These are phyloP conservation scores for Asterella californica DNA, from an alignment of 225 moss, liverwort and hornwort genomes.

Conservation along the genomic window DNA sequence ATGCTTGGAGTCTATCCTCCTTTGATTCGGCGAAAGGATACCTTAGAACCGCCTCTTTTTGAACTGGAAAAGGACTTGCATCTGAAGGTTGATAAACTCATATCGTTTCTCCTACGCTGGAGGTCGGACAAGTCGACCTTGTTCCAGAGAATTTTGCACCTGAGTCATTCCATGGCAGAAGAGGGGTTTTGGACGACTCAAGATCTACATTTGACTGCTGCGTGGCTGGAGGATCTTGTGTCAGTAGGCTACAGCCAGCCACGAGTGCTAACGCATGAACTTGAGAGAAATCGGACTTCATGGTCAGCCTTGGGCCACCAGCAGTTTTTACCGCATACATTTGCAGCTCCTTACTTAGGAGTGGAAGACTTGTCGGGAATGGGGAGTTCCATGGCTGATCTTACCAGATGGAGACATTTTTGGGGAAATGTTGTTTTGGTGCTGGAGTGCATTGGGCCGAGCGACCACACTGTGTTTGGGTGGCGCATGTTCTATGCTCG, in stretches of 20 bases:
- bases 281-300: slow-evolving; percentile 49
- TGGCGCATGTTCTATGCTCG: slow-evolving; percentile 91
- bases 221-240: slow-evolving; percentile 83
- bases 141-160: slow-evolving; percentile 70
- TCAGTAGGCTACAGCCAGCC: slow-evolving; percentile 86
- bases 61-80: slow-evolving; percentile 82
- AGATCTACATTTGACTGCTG: slow-evolving; percentile 61
- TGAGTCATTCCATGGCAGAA: slow-evolving; percentile 72
- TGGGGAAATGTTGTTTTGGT: slow-evolving; percentile 84
- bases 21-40: slow-evolving; percentile 49
- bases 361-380: slow-evolving; percentile 66
- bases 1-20: slow-evolving; percentile 74
- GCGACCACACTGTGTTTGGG: slow-evolving; percentile 73
- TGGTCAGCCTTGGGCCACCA: slow-evolving; percentile 47
- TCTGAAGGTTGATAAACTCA: slow-evolving; percentile 50
- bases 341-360: slow-evolving; percentile 72
- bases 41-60: slow-evolving; percentile 43
- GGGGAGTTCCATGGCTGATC: slow-evolving; percentile 70
- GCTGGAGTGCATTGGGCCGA: slow-evolving; percentile 73
- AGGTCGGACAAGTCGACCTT: slow-evolving; percentile 59
- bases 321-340: slow-evolving; percentile 67
- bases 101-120: slow-evolving; percentile 64
- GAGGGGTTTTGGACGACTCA: slow-evolving; percentile 69
- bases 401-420: slow-evolving; percentile 76
- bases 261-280: slow-evolving; percentile 62